Percentiles rank a stretch among this genome's conserved stretches.
phyloP scores from a whole-genome alignment of 2,329 filamentous ascomycete species.

The Colletotrichum sojae region DNA sequence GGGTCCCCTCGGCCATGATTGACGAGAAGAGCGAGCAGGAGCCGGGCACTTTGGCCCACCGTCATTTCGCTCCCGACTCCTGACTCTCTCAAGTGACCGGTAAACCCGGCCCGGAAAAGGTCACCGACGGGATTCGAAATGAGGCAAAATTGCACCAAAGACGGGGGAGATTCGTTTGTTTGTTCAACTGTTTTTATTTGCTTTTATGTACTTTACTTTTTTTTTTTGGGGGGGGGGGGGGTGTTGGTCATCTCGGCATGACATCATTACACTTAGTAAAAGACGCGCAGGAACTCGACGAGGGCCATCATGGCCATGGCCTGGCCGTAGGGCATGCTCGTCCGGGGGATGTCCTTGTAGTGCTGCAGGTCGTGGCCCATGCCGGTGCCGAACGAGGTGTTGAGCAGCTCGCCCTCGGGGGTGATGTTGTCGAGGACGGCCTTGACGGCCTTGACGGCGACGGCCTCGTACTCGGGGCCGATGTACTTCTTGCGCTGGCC shows the following conservation, averaged over 20 bases:
- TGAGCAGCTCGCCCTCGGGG: conserved; percentile 76
- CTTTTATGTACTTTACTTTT: not conserved
- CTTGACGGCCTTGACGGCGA: conserved; percentile 75
- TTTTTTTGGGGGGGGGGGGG: too few relatives aligned
- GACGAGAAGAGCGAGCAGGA: not conserved
- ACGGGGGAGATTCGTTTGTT: not conserved
- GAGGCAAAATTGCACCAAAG: not conserved
- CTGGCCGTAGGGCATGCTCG: conserved; percentile 88
- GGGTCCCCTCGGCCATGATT: not conserved
- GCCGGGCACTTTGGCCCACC: not conserved
- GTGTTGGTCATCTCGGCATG: conserved; percentile 12
- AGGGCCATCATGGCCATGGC: conserved; percentile 88
- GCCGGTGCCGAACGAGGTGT: conserved; percentile 83
- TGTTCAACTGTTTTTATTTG: conserved; percentile 3
- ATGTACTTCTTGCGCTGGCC: conserved; percentile 79
- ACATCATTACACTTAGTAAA: conserved; percentile 41
- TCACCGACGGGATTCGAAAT: not conserved
- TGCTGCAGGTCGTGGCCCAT: conserved; percentile 83
- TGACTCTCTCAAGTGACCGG: conserved; percentile 8
- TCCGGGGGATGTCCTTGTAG: conserved; percentile 82
- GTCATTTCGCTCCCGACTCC: not conserved
- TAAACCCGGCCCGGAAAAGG: conserved; percentile 5
- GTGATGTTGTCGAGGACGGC: conserved; percentile 78
- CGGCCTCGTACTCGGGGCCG: conserved; percentile 69
- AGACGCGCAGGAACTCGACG: conserved; percentile 77